Evolutionary conservation across 1,284 basidiomycete genomes (phyloP).

Genomic region (Ceratobasidium theobromae): DNA sequence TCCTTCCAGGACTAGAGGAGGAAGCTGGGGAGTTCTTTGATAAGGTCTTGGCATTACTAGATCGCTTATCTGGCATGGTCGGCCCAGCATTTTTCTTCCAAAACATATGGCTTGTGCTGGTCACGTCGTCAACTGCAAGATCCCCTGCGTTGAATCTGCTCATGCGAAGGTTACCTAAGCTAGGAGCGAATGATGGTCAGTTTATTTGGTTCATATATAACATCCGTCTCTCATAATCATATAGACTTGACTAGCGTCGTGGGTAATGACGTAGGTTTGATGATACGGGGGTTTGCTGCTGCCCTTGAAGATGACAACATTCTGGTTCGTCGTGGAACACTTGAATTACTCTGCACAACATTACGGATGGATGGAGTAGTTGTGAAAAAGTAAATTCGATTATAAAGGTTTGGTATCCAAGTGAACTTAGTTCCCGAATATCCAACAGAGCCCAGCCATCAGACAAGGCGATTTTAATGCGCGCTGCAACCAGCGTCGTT

Average conservation of each 20-base stretch:
- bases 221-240: constrained; percentile 51
- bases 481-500: constrained; percentile 78
- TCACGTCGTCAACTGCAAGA: constrained; percentile 85
- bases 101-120: constrained; percentile 90
- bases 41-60: constrained; percentile 82
- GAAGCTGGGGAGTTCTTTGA: constrained; percentile 97
- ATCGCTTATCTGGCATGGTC: constrained; percentile 78
- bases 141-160: constrained; percentile 89
- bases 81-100: constrained; percentile 90
- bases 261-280: constrained; percentile 85
- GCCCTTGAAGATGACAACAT: constrained; percentile 89
- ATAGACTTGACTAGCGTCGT: constrained; percentile 72
- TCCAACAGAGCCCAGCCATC: constrained; percentile 51
- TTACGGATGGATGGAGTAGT: constrained; percentile 72
- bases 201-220: background rate
- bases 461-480: constrained; percentile 76
- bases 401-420: background rate
- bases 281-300: constrained; percentile 88
- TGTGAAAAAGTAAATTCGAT: constrained; percentile 54
- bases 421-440: background rate
- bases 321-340: constrained; percentile 75
- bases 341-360: constrained; percentile 79
- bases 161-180: constrained; percentile 69
- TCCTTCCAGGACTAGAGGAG: constrained; percentile 93
- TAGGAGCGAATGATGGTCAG: constrained; percentile 69